Evolutionary conservation across 805 yeast genomes (phyloP), one percentile per base, ranked within the genome.

Genomic region (Cyberlindnera petersonii): DNA sequence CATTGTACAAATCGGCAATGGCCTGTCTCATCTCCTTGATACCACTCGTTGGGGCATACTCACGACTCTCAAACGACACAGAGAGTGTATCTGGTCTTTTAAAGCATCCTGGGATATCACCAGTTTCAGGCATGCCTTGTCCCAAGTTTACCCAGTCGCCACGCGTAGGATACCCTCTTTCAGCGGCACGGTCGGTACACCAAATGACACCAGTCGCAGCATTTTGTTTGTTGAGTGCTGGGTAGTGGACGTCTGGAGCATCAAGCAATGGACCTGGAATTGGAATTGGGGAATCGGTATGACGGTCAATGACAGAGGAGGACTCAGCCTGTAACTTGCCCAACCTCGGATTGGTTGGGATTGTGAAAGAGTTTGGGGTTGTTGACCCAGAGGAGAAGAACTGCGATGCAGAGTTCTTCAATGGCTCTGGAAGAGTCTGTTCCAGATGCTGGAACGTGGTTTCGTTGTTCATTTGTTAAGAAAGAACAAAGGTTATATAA

Each of bases 111-210:
- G 75, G 75, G 31, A 76, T 62, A 33, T 72, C 77, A 17, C 81
- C 81, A 38, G 75, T 79, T 53, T 76, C 82, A 4, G 82, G 82
- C 40, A 79, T 77, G 33, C 82, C 82, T 54, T 76, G 82, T 30
- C 82, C 82, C 55, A 76, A 61, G 53, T 76, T 76, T 26, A 78
- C 74, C 82, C 82, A 76, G 17, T 50, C 51, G 15, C 54, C 56
- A 37, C 55, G 58, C n/a, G n/a, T n/a, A 17, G 60, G 66, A 52
- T 63, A 76, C 1, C 82, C 82, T 52, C 75, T 72, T 44, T 72
- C 80, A 31, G 62, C 58, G 22, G 82, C 82, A 44, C 80, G 63
- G 50, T 76, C 82, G 1, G 82, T 76, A 39, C 75, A 75, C 82
- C 82, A 76, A 37, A 76, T 68, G 24, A 76, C 82, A 40, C 82